Base-by-base conservation (phyloP, 805 yeast species). In the Candida ipomoeae region DNA sequence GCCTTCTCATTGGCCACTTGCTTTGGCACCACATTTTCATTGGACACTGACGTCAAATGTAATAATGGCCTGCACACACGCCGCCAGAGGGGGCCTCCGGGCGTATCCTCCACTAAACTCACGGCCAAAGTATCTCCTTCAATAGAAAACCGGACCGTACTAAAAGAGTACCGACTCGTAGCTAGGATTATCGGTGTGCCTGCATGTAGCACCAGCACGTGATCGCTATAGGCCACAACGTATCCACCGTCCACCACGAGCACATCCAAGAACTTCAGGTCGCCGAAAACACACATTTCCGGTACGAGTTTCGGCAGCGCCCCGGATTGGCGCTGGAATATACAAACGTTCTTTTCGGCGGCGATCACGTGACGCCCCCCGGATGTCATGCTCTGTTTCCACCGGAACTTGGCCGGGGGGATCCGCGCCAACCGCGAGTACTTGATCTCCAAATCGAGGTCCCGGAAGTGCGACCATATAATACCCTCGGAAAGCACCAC, bases 21-120 rank as follows among this genome's bases (percentile, higher is more conserved):
- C 11, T 26, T 3, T 26, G 29, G 11, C 8, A 26, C 11, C 32
- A 23, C 10, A 18, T n/a, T 37, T 15, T 37, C 40, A 20, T 37
- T 21, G 15, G 29, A 18, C 34, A 14, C 20, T 18, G 34, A 18
- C 45, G 29, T 42, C 20, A 42, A 20, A 3, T 37, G 3, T 8
- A 6, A 32, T 21, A 34, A 26, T 4, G 21, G n/a, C 38, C 46
- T 11, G 26, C 23, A n/a, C 23, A 46, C 33, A 13, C 38, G 50
- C 17, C 51, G 39, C 57, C 59, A 56, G 20, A 40, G 33, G 13
- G 51, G 52, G 8, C 59, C 59, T 5, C 43, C 43, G 3, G 56
- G 41, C 11, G 48, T 41, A 32, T 43, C 42, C 31, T 55, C 59
- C 23, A 55, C 48, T 33, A 54, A 13, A 4, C 48, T 48, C 3